Conservation (phyloP, 2,329 filamentous ascomycete species). For the Colletotrichum sp. region DNA sequence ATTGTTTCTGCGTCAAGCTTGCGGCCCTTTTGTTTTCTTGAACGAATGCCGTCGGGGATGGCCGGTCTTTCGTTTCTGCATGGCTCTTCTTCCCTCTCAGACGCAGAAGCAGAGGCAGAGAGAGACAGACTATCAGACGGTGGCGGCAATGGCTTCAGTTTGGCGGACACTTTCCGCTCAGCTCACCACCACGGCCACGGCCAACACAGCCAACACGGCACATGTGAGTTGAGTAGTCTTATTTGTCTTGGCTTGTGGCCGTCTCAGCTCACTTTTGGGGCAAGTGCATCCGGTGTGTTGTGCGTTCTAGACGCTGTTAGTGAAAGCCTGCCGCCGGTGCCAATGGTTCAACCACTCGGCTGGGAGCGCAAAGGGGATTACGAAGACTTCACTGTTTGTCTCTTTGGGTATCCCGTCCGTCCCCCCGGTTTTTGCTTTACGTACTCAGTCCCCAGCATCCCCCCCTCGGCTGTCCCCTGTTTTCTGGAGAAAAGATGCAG, state of each 20-base stretch:
- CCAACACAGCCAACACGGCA: neutral
- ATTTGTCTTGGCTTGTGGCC: neutral
- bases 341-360: neutral
- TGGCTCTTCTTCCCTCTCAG: neutral
- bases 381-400: neutral
- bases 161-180: neutral
- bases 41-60: neutral
- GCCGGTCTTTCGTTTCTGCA: neutral
- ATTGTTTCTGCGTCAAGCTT: neutral
- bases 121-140: neutral
- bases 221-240: neutral
- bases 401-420: neutral
- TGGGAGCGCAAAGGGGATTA: neutral
- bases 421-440: neutral
- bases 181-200: neutral
- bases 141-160: constrained; percentile 1
- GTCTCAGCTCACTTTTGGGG: neutral
- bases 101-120: neutral
- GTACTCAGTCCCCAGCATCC: neutral
- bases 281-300: neutral
- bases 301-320: neutral
- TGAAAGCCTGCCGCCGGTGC: neutral
- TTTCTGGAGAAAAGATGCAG: neutral
- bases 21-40: neutral
- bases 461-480: neutral